A percentile compares a stretch with the other conserved stretches of the same genome.
Evolutionary conservation across 2,329 filamentous ascomycete genomes (phyloP).

Genomic region (Nemania abortiva): DNA sequence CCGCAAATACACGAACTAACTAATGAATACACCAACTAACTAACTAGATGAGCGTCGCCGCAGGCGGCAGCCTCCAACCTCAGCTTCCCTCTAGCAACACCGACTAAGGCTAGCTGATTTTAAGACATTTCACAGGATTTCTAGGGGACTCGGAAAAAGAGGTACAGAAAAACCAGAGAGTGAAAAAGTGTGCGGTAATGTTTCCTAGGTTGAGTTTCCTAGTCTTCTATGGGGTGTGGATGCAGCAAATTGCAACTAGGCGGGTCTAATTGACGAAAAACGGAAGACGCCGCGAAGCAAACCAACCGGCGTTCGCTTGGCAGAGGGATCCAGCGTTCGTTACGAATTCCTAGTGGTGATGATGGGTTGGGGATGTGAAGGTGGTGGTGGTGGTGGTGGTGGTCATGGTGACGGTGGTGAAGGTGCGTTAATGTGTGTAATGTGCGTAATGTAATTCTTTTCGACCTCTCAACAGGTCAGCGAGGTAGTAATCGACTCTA

Average conservation of each 20-base stretch:
- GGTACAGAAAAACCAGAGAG: constrained; percentile 16
- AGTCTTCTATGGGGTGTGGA: constrained; percentile 15
- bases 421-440: constrained; percentile 13
- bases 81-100: background rate
- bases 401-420: constrained; percentile 18
- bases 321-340: constrained; percentile 12
- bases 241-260: constrained; percentile 22
- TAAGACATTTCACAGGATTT: background rate
- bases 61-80: background rate
- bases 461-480: background rate
- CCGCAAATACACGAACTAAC: constrained; percentile 66
- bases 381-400: background rate
- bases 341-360: constrained; percentile 24
- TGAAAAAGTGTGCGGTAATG: constrained; percentile 11
- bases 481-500: too few relatives aligned
- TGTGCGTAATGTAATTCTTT: background rate
- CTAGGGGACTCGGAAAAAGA: background rate
- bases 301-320: constrained; percentile 25
- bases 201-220: background rate
- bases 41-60: background rate
- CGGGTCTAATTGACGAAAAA: constrained; percentile 11
- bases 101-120: background rate
- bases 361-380: constrained; percentile 18
- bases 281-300: background rate
- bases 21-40: background rate